Percentiles rank a stretch among this genome's conserved stretches.
Evolutionary conservation across 331 rosid genomes (phyloP).

Genomic region (Erythrophleum ivorense): DNA sequence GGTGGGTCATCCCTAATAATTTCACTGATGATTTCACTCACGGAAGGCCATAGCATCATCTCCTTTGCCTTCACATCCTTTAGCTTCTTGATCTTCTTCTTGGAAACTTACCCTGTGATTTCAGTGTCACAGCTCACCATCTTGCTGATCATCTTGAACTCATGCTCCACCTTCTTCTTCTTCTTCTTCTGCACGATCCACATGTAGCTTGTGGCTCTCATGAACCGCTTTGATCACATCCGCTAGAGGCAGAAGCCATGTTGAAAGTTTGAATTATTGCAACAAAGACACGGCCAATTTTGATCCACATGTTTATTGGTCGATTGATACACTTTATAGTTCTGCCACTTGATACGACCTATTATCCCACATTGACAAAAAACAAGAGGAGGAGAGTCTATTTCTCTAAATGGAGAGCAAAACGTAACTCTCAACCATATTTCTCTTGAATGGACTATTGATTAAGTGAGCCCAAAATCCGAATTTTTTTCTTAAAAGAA

Average conservation of each 20-base stretch:
- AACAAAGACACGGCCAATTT: slow-evolving; percentile 60
- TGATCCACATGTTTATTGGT: too few relatives aligned
- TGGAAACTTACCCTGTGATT: slow-evolving; percentile 62
- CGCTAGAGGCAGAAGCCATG: slow-evolving; percentile 73
- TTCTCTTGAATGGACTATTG: too few relatives aligned
- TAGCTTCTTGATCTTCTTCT: slow-evolving; percentile 76
- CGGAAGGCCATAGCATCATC: slow-evolving; percentile 92
- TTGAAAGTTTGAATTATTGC: slow-evolving; percentile 71
- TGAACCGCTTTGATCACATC: slow-evolving; percentile 71
- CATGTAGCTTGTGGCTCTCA: slow-evolving; percentile 72
- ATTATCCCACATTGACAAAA: too few relatives aligned
- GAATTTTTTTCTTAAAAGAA: too few relatives aligned
- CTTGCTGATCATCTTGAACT: slow-evolving; percentile 73
- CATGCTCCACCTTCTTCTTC: slow-evolving; percentile 87
- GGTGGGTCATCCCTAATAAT: slow-evolving; percentile 57
- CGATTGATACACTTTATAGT: too few relatives aligned
- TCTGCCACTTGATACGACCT: too few relatives aligned
- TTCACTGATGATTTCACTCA: slow-evolving; percentile 78
- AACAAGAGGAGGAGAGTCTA: too few relatives aligned
- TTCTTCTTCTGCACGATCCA: slow-evolving; percentile 77
- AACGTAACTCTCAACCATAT: too few relatives aligned
- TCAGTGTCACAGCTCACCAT: slow-evolving; percentile 74
- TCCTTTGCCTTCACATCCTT: slow-evolving; percentile 94
- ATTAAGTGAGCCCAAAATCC: too few relatives aligned
- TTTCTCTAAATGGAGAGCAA: too few relatives aligned